Conservation (phyloP, 495 filamentous ascomycete genomes). For the Trichoderma gamsii region DNA sequence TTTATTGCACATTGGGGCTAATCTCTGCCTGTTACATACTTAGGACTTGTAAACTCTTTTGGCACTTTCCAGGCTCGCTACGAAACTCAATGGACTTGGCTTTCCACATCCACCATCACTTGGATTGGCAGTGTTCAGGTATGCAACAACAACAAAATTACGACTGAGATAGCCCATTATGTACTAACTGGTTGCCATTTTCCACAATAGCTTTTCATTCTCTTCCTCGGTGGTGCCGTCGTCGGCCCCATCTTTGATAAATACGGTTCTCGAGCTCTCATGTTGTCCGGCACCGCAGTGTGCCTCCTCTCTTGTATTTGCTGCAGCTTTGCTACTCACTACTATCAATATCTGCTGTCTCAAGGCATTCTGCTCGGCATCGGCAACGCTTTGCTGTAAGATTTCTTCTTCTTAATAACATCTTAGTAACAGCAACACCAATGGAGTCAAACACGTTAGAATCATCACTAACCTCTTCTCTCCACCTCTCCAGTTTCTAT, state of each 20-base stretch:
- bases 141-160: neutral
- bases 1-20: too few relatives aligned
- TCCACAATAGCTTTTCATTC: slow-evolving; percentile 33
- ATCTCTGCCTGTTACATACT: slow-evolving; percentile 29
- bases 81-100: slow-evolving; percentile 41
- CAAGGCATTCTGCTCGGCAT: slow-evolving; percentile 45
- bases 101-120: slow-evolving; percentile 48
- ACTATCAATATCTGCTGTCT: slow-evolving; percentile 50
- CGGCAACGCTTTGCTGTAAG: slow-evolving; percentile 42
- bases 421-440: slow-evolving; percentile 40
- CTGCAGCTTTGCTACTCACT: slow-evolving; percentile 48
- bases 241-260: slow-evolving; percentile 15
- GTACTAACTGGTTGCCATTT: neutral
- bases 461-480: neutral
- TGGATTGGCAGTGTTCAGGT: slow-evolving; percentile 59
- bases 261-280: slow-evolving; percentile 13
- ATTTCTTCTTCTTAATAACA: slow-evolving; percentile 40
- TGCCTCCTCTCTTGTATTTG: slow-evolving; percentile 53
- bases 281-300: slow-evolving; percentile 11
- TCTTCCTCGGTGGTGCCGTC: slow-evolving; percentile 42
- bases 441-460: neutral
- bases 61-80: slow-evolving; percentile 63
- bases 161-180: neutral
- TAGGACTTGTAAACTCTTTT: slow-evolving; percentile 58
- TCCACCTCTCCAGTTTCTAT: slow-evolving; percentile 38